Percentiles rank a stretch among this genome's conserved stretches.
phyloP scores from a whole-genome alignment of 306 rosid species.

The Bauhinia variegata region DNA sequence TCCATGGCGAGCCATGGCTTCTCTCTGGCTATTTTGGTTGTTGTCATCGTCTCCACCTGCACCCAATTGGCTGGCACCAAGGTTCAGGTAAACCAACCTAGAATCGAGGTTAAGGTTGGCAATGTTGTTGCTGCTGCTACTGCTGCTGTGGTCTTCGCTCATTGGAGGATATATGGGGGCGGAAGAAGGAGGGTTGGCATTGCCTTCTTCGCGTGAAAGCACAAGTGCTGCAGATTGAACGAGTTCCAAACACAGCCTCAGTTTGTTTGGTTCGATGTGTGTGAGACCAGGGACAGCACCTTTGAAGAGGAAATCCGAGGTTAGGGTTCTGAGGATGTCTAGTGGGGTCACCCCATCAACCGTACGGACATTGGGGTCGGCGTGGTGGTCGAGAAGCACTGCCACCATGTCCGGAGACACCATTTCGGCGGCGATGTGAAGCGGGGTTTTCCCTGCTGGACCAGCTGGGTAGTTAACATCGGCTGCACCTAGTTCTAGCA shows the following conservation, averaged over 20 bases:
- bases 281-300: conserved; percentile 96
- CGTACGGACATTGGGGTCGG: conserved; percentile 88
- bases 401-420: conserved; percentile 99
- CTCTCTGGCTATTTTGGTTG: conserved; percentile 48
- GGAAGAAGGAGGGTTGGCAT: conserved; percentile 55
- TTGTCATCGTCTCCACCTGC: conserved; percentile 55
- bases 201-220: conserved; percentile 86
- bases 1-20: conserved; percentile 47
- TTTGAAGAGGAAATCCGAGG: conserved; percentile 94
- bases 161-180: conserved; percentile 63
- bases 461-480: conserved; percentile 88
- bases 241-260: conserved; percentile 85
- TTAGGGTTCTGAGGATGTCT: conserved; percentile 95
- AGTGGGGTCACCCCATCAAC: conserved; percentile 79
- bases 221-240: conserved; percentile 97
- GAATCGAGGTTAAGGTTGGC: conserved; percentile 70
- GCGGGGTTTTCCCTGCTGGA: conserved; percentile 79
- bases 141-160: conserved; percentile 62
- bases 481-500: conserved; percentile 89
- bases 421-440: conserved; percentile 87
- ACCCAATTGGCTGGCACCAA: conserved; percentile 71
- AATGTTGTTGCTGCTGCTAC: conserved; percentile 51
- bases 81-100: conserved; percentile 89
- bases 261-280: conserved; percentile 91
- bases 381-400: conserved; percentile 95